Conservation (phyloP, 2,329 filamentous ascomycete species). For the Alternaria sp. region DNA sequence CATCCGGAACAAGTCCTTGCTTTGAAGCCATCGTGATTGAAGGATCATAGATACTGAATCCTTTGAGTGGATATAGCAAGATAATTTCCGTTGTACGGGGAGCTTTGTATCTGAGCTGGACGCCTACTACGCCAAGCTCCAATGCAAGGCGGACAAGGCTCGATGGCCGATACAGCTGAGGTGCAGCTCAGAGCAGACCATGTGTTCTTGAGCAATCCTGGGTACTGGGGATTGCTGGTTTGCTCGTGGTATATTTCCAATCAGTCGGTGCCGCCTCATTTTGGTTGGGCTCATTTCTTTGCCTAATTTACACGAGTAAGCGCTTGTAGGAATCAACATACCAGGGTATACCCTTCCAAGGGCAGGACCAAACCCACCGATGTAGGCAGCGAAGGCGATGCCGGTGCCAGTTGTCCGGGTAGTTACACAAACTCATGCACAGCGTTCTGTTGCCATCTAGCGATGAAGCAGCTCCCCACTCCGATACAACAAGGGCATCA, state of each 20-base stretch:
- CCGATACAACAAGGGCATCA: neutral
- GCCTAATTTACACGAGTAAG: slow-evolving; percentile 22
- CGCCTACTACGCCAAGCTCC: neutral
- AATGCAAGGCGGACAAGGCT: slow-evolving; percentile 1
- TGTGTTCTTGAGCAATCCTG: slow-evolving; percentile 11
- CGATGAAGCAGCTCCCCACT: neutral
- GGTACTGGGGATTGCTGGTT: slow-evolving; percentile 6
- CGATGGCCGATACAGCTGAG: neutral
- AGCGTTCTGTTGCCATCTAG: neutral
- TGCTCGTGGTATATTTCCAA: slow-evolving; percentile 6
- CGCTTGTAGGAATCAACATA: neutral
- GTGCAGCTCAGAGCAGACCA: slow-evolving; percentile 13
- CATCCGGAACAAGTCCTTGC: slow-evolving; percentile 4
- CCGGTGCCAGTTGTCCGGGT: neutral
- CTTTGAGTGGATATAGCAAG: slow-evolving; percentile 10
- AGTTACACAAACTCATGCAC: slow-evolving; percentile 2
- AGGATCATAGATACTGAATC: slow-evolving; percentile 8
- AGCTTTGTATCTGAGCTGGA: slow-evolving; percentile 1
- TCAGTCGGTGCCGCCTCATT: slow-evolving; percentile 17
- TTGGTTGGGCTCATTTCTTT: slow-evolving; percentile 13
- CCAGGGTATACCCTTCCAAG: slow-evolving; percentile 7
- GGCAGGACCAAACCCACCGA: slow-evolving; percentile 1
- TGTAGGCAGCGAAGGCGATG: neutral
- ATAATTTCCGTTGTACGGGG: slow-evolving; percentile 13
- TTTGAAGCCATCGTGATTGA: slow-evolving; percentile 4